Evolutionary conservation across 164 flowering plant genomes (phyloP).

Genomic region (Warburgia ugandensis): DNA sequence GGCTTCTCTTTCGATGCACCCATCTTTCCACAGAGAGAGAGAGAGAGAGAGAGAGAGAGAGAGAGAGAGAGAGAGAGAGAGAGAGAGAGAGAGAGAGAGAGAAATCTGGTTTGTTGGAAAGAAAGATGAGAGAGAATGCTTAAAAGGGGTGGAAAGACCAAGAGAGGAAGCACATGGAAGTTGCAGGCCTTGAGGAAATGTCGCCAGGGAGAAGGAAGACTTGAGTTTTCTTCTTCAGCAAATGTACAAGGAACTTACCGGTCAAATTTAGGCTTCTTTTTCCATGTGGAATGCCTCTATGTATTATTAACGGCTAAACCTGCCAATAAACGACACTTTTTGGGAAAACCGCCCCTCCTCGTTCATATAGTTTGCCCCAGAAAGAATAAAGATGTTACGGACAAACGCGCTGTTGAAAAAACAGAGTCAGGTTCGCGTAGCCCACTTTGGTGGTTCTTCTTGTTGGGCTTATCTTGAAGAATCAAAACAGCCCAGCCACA

Average conservation of each 20-base stretch:
- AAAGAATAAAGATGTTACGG: too few relatives aligned
- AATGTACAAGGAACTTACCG: background rate
- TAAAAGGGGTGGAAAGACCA: background rate
- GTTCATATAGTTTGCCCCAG: too few relatives aligned
- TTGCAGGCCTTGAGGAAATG: constrained; percentile 1
- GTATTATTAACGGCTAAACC: background rate
- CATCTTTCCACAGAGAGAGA: constrained; percentile 21
- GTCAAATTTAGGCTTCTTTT: constrained; percentile 5
- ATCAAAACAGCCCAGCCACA: too few relatives aligned
- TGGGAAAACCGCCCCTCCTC: too few relatives aligned
- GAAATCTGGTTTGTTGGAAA: background rate
- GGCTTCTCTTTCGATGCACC: constrained; percentile 50
- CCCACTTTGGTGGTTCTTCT: too few relatives aligned
- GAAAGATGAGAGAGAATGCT: background rate
- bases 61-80: too few relatives aligned
- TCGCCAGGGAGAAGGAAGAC: background rate
- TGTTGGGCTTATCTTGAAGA: too few relatives aligned
- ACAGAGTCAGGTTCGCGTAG: too few relatives aligned
- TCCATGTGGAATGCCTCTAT: background rate
- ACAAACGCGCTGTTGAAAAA: too few relatives aligned
- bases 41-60: background rate
- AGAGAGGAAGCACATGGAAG: constrained; percentile 1
- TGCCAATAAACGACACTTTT: background rate
- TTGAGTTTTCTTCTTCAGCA: background rate
- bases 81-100: too few relatives aligned